These are phyloP conservation scores for Musa acuminata DNA, from an alignment of 176 grass and related monocot genomes.

Conservation along the genomic window DNA sequence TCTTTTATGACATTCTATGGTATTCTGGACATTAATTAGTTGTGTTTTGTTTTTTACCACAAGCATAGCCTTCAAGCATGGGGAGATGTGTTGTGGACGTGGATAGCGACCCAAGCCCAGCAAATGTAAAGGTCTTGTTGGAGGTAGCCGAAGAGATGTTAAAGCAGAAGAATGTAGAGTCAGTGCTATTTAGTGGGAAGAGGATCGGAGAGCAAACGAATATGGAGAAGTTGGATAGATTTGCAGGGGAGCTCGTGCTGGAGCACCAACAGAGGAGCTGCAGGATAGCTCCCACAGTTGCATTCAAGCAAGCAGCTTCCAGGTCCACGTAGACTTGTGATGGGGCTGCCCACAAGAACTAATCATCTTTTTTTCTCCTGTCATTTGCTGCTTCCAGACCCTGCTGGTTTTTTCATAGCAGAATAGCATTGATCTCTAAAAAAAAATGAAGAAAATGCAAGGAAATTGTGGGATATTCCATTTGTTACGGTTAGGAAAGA, in stretches of 20 bases:
- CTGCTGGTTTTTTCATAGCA: slow-evolving; percentile 85
- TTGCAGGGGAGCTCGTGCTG: slow-evolving; percentile 61
- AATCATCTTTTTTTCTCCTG: slow-evolving; percentile 9
- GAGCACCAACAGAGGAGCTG: slow-evolving; percentile 66
- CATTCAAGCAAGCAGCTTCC: slow-evolving; percentile 65
- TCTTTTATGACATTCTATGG: not conserved
- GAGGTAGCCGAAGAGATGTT: slow-evolving; percentile 76
- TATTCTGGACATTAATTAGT: not conserved
- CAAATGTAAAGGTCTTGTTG: slow-evolving; percentile 48
- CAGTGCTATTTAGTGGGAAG: slow-evolving; percentile 83
- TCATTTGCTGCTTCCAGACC: slow-evolving; percentile 22
- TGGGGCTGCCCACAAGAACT: slow-evolving; percentile 12
- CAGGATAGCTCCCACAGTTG: slow-evolving; percentile 87
- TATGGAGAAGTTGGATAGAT: slow-evolving; percentile 81
- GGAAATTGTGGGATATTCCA: slow-evolving; percentile 30
- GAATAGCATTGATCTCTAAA: slow-evolving; percentile 35
- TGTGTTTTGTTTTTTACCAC: not conserved
- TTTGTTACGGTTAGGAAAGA: not conserved
- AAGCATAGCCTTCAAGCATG: slow-evolving; percentile 56
- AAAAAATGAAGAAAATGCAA: slow-evolving; percentile 23
- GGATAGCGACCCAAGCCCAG: slow-evolving; percentile 53
- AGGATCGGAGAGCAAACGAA: slow-evolving; percentile 66
- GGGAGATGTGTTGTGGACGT: slow-evolving; percentile 35
- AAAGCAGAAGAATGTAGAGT: slow-evolving; percentile 90
- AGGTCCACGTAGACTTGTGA: slow-evolving; percentile 16